Evolutionary conservation across 352 stramenopile genomes (phyloP), one percentile per base, ranked within the genome.

Genomic region (Phytophthora sansomeana): DNA sequence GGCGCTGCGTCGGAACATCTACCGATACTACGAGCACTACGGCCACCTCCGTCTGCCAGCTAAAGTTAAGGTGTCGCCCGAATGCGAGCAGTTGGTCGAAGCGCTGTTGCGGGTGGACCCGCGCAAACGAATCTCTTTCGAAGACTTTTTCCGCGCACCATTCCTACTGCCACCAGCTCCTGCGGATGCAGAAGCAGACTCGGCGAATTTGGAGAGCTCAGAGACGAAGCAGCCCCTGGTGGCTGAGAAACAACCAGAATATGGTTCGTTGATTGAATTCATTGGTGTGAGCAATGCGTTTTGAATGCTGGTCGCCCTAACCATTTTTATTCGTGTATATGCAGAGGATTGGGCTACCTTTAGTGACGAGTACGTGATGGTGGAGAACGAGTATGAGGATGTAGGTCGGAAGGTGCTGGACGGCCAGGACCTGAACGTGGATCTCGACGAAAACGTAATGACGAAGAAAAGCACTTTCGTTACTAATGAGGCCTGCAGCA

Each of bases 361-460:
- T 48, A 93, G 85, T 41, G 85, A 93, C 49, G 84, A 93, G 44
- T 93, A 93, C 41, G 85, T 93, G 33, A 91, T 93, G 58, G 85
- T 93, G 17, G 85, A 93, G 57, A 90, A 81, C 33, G 83, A 93
- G 60, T 93, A 92, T 51, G 85, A 93, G 67, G 85, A 92, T 47
- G 72, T 93, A 9, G 85, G 85, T 3, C 79, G 85, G 4, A 85
- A 91, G 48, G 73, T 93, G 30, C 61, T 93, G 14, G 78, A 91
- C 46, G 75, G 80, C 5, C 76, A 85, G 35, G 76, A 87, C 19
- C 41, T 85, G 3, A 80, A 81, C 6, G 67, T 80, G 21, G 58
- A 82, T 38, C 24, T 85, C 10, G 72, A 83, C 38, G 73, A 79
- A 57, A 78, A 79, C 64, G 62, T 77, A 13, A 48, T 11, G 9